phyloP scores from a whole-genome alignment of 306 rosid genomes.

The Pueraria montana region DNA sequence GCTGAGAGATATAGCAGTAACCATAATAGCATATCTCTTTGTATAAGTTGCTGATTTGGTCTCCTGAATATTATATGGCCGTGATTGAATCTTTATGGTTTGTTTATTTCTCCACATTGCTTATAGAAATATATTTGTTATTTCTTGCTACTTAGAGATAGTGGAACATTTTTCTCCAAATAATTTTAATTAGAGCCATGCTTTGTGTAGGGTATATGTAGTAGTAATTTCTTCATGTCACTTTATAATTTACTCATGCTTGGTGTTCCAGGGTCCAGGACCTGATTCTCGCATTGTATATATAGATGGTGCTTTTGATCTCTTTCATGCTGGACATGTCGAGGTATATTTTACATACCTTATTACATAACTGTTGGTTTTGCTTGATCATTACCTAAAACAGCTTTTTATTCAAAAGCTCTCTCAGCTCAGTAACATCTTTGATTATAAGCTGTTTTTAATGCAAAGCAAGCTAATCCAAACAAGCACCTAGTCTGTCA shows the following conservation, averaged over 20 bases:
- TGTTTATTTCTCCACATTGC: constrained; percentile 37
- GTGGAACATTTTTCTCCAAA: background rate
- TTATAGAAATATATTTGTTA: constrained; percentile 20
- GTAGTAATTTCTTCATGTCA: constrained; percentile 19
- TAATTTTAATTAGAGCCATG: constrained; percentile 22
- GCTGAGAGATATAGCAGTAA: background rate
- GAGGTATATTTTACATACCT: constrained; percentile 64
- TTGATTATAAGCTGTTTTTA: constrained; percentile 17
- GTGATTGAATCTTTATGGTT: constrained; percentile 3
- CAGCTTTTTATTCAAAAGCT: background rate
- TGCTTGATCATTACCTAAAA: constrained; percentile 26
- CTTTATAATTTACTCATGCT: constrained; percentile 27
- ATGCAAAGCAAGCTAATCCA: constrained; percentile 23
- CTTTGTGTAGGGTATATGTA: constrained; percentile 10
- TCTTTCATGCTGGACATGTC: constrained; percentile 98
- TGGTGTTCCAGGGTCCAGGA: constrained; percentile 81
- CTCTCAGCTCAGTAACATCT: constrained; percentile 1
- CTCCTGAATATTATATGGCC: constrained; percentile 2
- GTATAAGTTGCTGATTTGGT: constrained; percentile 10
- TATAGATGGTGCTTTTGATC: constrained; percentile 99
- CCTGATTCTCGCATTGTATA: constrained; percentile 95
- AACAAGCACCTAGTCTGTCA: constrained; percentile 13
- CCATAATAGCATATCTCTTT: background rate
- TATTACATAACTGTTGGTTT: constrained; percentile 10
- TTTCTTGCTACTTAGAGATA: constrained; percentile 12